Conservation (phyloP, 2,329 filamentous ascomycete genomes). For the Cladobotryum mycophilum region DNA sequence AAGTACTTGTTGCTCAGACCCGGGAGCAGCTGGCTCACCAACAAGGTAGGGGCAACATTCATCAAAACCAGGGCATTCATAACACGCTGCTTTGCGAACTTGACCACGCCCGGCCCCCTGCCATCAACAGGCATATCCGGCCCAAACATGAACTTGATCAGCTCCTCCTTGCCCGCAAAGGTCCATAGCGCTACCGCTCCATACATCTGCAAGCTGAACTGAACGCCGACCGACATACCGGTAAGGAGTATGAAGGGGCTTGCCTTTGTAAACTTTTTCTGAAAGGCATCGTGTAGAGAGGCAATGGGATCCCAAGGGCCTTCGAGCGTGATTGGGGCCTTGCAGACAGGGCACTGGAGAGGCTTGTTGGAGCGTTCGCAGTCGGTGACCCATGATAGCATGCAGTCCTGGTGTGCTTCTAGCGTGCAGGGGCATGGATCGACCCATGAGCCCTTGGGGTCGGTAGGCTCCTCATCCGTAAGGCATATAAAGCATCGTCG, state of each 20-base stretch:
- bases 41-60: slow-evolving; percentile 40
- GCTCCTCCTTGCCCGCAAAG: slow-evolving; percentile 45
- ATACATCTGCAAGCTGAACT: slow-evolving; percentile 49
- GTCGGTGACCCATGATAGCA: slow-evolving; percentile 91
- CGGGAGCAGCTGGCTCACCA: slow-evolving; percentile 39
- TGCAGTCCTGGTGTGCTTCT: slow-evolving; percentile 81
- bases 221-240: slow-evolving; percentile 44
- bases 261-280: slow-evolving; percentile 46
- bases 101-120: slow-evolving; percentile 18
- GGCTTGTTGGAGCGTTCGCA: slow-evolving; percentile 62
- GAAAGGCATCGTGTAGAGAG: slow-evolving; percentile 54
- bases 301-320: slow-evolving; percentile 70
- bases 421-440: slow-evolving; percentile 87
- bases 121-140: slow-evolving; percentile 25
- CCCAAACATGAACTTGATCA: slow-evolving; percentile 36
- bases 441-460: slow-evolving; percentile 59
- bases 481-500: slow-evolving; percentile 59
- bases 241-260: slow-evolving; percentile 60
- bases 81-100: slow-evolving; percentile 24
- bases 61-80: slow-evolving; percentile 33
- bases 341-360: slow-evolving; percentile 84
- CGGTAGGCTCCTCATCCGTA: slow-evolving; percentile 45
- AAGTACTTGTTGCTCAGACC: slow-evolving; percentile 36
- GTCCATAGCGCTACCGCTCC: slow-evolving; percentile 43
- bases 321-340: slow-evolving; percentile 68